phyloP scores from a whole-genome alignment of 257 asterid species.

The Osmanthus fragrans region DNA sequence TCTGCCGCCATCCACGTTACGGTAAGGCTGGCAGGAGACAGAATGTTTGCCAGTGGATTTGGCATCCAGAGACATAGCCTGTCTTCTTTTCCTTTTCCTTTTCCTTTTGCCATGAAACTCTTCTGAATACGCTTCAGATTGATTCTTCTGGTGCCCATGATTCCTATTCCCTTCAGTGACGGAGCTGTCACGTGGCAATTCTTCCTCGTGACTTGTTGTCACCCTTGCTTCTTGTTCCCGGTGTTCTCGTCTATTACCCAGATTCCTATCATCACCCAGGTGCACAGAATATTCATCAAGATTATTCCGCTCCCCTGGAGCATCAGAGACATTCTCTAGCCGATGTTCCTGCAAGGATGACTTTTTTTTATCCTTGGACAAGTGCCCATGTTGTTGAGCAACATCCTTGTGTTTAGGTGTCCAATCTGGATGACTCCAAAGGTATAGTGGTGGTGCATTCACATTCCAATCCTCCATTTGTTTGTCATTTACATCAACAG shows the following conservation, averaged over 20 bases:
- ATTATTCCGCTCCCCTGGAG: conserved; percentile 23
- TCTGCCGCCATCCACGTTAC: conserved; percentile 16
- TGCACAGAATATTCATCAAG: conserved; percentile 15
- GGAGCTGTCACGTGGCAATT: conserved; percentile 5
- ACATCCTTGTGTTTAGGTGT: conserved; percentile 63
- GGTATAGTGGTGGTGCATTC: conserved; percentile 64
- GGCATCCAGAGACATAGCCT: conserved; percentile 21
- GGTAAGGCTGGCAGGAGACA: conserved; percentile 26
- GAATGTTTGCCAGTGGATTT: conserved; percentile 25
- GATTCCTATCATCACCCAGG: conserved; percentile 23
- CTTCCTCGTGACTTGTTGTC: conserved; percentile 27
- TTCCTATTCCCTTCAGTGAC: conserved; percentile 31
- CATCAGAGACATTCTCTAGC: conserved; percentile 12
- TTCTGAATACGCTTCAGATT: conserved; percentile 13
- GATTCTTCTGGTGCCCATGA: conserved; percentile 22
- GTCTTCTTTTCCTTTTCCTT: conserved; percentile 18
- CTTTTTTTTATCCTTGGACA: conserved; percentile 30
- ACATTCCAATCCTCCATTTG: conserved; percentile 87
- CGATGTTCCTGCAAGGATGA: conserved; percentile 20
- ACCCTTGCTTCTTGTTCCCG: conserved; percentile 25
- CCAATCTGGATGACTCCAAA: conserved; percentile 83
- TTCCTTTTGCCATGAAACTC: conserved; percentile 25
- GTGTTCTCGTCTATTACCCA: conserved; percentile 28
- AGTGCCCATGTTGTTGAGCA: conserved; percentile 63
- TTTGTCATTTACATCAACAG: conserved; percentile 64